Percentiles rank a stretch among this genome's conserved stretches.
These are phyloP conservation scores for Friedmanniomyces simplex DNA, from an alignment of 495 filamentous ascomycete genomes.

Conservation along the genomic window DNA sequence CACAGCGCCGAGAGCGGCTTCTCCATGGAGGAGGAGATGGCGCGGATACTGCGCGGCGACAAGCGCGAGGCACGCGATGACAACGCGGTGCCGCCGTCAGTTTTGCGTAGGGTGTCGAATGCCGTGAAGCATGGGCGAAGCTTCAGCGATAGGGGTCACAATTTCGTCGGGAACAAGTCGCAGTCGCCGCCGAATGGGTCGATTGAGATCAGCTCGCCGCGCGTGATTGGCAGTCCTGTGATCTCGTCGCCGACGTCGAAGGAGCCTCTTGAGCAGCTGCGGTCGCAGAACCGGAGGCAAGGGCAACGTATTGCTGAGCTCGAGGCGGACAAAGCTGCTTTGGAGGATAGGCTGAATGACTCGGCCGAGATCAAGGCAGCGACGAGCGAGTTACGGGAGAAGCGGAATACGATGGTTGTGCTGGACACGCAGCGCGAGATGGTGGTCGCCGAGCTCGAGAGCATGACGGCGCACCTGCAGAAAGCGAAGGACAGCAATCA, in stretches of 20 bases:
- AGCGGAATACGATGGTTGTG: slow-evolving; percentile 91
- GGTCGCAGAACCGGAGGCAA: slow-evolving; percentile 68
- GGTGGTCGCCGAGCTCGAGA: slow-evolving; percentile 81
- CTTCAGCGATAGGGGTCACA: slow-evolving; percentile 59
- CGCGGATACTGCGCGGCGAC: slow-evolving; percentile 61
- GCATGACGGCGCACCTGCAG: slow-evolving; percentile 67
- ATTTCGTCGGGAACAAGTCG: slow-evolving; percentile 38
- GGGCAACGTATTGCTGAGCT: slow-evolving; percentile 74
- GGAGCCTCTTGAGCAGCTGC: slow-evolving; percentile 65
- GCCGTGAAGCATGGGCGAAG: slow-evolving; percentile 89
- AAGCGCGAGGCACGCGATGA: slow-evolving; percentile 35
- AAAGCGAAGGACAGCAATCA: slow-evolving; percentile 50
- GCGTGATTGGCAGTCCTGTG: slow-evolving; percentile 67
- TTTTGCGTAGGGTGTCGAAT: slow-evolving; percentile 81
- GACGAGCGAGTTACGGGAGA: slow-evolving; percentile 79
- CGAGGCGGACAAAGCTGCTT: slow-evolving; percentile 52
- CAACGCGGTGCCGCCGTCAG: slow-evolving; percentile 49
- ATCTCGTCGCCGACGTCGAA: slow-evolving; percentile 49
- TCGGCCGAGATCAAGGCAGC: slow-evolving; percentile 74
- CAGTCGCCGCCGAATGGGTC: slow-evolving; percentile 56
- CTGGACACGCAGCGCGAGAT: slow-evolving; percentile 92
- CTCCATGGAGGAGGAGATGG: slow-evolving; percentile 85
- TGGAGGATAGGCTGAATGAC: slow-evolving; percentile 43
- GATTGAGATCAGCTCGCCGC: slow-evolving; percentile 49
- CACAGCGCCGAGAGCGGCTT: slow-evolving; percentile 68